phyloP scores from a whole-genome alignment of 176 grass and related monocot species.

The Oryza meyeriana region DNA sequence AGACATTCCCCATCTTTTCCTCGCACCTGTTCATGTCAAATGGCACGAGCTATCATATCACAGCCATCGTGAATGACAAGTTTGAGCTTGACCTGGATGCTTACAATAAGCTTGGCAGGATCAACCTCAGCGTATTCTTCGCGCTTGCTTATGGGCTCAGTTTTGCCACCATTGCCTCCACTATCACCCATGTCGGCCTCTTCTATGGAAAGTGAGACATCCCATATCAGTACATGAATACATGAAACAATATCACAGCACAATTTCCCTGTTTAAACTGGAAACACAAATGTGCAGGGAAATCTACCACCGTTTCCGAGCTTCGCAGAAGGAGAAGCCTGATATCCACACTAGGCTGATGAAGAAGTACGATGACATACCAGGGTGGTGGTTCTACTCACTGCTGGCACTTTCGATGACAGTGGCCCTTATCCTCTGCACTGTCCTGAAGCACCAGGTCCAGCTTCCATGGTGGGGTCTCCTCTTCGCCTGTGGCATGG shows the following conservation, averaged over 20 bases:
- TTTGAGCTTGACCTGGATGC: conserved; percentile 55
- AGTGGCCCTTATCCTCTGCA: conserved; percentile 66
- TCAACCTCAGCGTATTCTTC: conserved; percentile 79
- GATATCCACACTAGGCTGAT: conserved; percentile 80
- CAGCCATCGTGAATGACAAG: conserved; percentile 45
- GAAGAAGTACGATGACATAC: conserved; percentile 71
- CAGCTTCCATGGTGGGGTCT: conserved; percentile 86
- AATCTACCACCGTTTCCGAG: conserved; percentile 63
- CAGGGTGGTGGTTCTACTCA: conserved; percentile 79
- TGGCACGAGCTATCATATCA: conserved; percentile 51
- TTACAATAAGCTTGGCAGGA: conserved; percentile 35
- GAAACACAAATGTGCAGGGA: conserved; percentile 40
- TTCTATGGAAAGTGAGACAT: conserved; percentile 75
- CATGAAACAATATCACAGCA: neutral
- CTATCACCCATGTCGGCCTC: conserved; percentile 62
- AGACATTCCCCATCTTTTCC: conserved; percentile 82
- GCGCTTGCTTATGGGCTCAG: conserved; percentile 58
- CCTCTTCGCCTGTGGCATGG: conserved; percentile 72
- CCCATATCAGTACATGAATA: neutral
- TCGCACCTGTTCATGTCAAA: conserved; percentile 61
- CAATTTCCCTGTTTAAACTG: neutral
- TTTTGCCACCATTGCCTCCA: conserved; percentile 71
- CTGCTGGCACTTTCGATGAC: conserved; percentile 37
- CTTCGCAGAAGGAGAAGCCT: conserved; percentile 41
- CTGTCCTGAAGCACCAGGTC: conserved; percentile 58